Conservation (phyloP, 768 basidiomycete species). For the Cubamyces sp. region DNA sequence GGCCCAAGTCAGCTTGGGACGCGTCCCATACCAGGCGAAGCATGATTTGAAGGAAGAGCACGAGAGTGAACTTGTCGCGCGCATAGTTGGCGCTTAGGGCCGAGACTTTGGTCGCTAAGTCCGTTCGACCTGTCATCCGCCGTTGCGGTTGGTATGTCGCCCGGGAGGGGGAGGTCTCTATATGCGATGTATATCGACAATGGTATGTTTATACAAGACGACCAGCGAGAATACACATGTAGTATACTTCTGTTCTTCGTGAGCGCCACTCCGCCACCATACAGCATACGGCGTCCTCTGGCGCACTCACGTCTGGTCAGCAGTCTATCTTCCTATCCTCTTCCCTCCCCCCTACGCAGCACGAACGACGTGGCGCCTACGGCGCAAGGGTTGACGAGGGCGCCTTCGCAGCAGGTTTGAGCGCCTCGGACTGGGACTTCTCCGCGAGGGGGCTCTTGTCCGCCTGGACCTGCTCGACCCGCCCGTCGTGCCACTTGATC, state of each 20-base stretch:
- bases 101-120: no score
- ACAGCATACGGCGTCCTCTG: neutral
- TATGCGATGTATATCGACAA: no score
- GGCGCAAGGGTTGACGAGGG: neutral
- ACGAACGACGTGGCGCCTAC: neutral
- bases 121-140: no score
- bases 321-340: neutral
- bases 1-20: no score
- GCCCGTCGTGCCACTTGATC: conserved; percentile 58
- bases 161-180: no score
- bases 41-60: no score
- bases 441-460: conserved; percentile 15
- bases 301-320: neutral
- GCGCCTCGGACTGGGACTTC: neutral
- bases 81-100: no score
- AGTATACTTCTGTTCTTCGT: conserved; percentile 5
- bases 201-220: conserved; percentile 6
- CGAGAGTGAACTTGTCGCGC: no score
- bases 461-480: conserved; percentile 38
- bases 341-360: neutral
- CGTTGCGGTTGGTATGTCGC: no score
- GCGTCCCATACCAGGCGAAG: no score
- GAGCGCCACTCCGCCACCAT: neutral
- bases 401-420: neutral
- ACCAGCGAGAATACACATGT: conserved; percentile 11